Evolutionary conservation across 192 early-diverging fungal species (phyloP).

Genomic region (Coemansia sp.): DNA sequence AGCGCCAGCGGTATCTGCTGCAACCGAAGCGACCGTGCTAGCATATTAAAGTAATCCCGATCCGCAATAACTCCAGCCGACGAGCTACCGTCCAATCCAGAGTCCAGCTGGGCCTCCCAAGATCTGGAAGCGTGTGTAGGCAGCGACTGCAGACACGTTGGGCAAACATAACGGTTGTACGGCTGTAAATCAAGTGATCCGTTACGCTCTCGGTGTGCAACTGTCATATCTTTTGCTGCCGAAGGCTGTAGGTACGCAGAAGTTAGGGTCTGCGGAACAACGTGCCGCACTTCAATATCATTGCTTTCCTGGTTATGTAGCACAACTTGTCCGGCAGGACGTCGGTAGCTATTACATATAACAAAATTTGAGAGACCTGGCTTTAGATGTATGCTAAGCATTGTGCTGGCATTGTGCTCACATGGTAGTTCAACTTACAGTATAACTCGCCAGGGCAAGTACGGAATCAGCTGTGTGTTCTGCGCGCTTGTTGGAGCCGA

Average conservation of each 20-base stretch:
- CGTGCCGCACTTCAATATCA: constrained; percentile 52
- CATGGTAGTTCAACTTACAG: constrained; percentile 25
- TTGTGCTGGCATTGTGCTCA: not conserved
- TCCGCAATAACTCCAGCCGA: constrained; percentile 15
- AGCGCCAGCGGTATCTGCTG: constrained; percentile 12
- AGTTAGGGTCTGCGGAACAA: constrained; percentile 14
- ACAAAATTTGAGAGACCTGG: too few relatives aligned
- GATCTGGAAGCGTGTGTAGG: constrained; percentile 3
- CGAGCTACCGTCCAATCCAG: constrained; percentile 1
- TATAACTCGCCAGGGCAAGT: constrained; percentile 50
- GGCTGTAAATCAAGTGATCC: constrained; percentile 10
- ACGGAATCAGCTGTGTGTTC: constrained; percentile 47
- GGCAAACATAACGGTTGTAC: constrained; percentile 17
- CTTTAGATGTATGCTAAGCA: not conserved
- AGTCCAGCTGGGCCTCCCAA: constrained; percentile 12
- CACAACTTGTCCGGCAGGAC: constrained; percentile 57
- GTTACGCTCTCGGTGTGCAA: constrained; percentile 3
- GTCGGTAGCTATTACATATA: constrained; percentile 26
- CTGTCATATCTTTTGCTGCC: constrained; percentile 7
- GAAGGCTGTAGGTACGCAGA: not conserved
- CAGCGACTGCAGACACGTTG: constrained; percentile 28
- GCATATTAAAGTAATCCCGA: constrained; percentile 41
- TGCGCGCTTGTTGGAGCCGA: not conserved
- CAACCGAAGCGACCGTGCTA: constrained; percentile 30
- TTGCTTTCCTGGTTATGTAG: constrained; percentile 65